These are phyloP conservation scores for Incumbomyces delicatus DNA, from an alignment of 2,329 filamentous ascomycete genomes.

Conservation along the genomic window DNA sequence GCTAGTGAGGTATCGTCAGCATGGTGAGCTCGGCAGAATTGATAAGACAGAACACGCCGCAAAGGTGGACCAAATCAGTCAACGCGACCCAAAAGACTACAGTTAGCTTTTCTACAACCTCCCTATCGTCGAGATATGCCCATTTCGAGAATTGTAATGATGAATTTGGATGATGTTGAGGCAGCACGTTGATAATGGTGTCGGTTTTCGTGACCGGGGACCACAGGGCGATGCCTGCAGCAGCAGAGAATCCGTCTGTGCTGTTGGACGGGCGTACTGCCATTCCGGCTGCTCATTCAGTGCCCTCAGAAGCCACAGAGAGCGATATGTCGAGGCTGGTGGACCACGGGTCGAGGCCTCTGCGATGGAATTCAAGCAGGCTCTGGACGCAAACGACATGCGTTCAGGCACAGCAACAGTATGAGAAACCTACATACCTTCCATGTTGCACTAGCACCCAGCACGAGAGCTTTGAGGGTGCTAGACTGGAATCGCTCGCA, in stretches of 20 bases:
- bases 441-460: constrained; percentile 7
- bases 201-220: background rate
- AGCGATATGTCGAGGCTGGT: background rate
- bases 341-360: background rate
- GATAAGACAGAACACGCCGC: constrained; percentile 5
- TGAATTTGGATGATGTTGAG: constrained; percentile 14
- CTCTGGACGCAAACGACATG: background rate
- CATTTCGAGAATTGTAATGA: constrained; percentile 12
- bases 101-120: background rate
- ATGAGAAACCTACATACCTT: constrained; percentile 3
- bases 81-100: constrained; percentile 13
- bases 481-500: constrained; percentile 5
- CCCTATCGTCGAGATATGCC: constrained; percentile 10
- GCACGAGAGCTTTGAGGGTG: background rate
- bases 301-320: background rate
- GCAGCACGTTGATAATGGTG: constrained; percentile 5
- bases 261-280: background rate
- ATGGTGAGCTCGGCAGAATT: constrained; percentile 13
- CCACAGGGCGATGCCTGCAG: background rate
- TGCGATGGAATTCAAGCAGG: background rate
- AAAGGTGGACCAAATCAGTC: constrained; percentile 7
- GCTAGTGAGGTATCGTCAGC: constrained; percentile 20
- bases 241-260: background rate
- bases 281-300: background rate
- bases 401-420: background rate